Base-by-base conservation (phyloP, 495 filamentous ascomycete species). In the Pseudomonodictys pantanalensis region DNA sequence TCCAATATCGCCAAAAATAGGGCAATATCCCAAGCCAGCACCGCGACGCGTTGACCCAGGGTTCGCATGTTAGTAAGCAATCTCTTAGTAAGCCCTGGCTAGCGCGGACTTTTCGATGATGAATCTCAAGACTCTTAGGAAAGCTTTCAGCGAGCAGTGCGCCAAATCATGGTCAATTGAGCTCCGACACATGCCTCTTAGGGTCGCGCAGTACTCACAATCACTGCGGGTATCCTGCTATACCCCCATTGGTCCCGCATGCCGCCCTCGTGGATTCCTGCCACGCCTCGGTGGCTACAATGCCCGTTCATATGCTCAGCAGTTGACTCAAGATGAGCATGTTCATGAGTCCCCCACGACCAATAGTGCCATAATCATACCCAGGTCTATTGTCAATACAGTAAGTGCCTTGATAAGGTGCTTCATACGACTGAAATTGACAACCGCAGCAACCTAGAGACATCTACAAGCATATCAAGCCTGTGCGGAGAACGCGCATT, bases 341-440 rank as follows among this genome's bases (percentile, higher is more conserved):
- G n/a, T 3, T 29, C 25, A 18, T 15, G 22, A n/a, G 2, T 2
- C 46, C 35, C n/a, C 24, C 22, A 53, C 12, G 3, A 1, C 20
- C 8, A 42, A 64, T 20, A 58, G 61, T 24, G 54, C 54, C 22
- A 64, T 64, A 26, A 48, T 64, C 28, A 59, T 64, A 23, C 61
- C 61, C 15, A 25, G 44, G 28, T 43, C 46, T 11, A 28, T 45
- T 17, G 23, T 35, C 3, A 17, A 9, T n/a, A 50, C 25, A 18
- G 48, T 53, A 5, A 17, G 58, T 60, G 17, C 12, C 18, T n/a
- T 10, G 9, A n/a, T n/a, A n/a, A n/a, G n/a, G 24, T 17, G 11
- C 18, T 28, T 6, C 5, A 25, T 41, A 8, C 3, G 7, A 8
- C 17, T 24, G 33, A 44, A 43, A 6, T 33, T 23, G 38, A 7